phyloP scores from a whole-genome alignment of 345 rosid genomes.

The Citrus trifoliata region DNA sequence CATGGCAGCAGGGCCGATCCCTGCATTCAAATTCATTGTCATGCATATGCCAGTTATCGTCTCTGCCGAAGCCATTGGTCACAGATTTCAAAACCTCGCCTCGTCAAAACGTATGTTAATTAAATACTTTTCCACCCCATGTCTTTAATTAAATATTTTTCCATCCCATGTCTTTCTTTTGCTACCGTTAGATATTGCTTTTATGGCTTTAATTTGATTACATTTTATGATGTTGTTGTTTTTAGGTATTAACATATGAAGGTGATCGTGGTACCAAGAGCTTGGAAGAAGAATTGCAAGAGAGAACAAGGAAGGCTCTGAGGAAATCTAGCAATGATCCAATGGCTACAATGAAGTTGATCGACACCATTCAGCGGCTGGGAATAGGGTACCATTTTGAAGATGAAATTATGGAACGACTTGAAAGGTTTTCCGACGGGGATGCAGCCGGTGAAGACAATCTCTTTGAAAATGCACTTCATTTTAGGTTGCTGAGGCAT shows the following conservation, averaged over 20 bases:
- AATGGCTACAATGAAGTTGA: slow-evolving; percentile 6
- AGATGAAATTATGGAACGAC: slow-evolving; percentile 5
- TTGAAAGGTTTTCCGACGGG: neutral
- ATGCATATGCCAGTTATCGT: neutral
- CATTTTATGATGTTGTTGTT: neutral
- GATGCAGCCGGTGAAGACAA: neutral
- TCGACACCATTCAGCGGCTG: slow-evolving; percentile 21
- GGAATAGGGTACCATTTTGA: slow-evolving; percentile 23
- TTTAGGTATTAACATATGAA: neutral
- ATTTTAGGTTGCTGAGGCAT: slow-evolving; percentile 25
- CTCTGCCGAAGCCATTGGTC: neutral
- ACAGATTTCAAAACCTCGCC: neutral
- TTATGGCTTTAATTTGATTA: neutral
- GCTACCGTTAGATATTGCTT: neutral
- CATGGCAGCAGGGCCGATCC: neutral
- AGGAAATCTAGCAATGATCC: neutral
- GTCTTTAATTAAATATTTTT: too few relatives aligned
- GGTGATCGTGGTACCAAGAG: neutral
- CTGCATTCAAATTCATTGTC: neutral
- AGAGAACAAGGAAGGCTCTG: slow-evolving; percentile 7
- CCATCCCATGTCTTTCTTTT: neutral
- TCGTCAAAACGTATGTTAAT: neutral
- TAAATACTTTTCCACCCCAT: too few relatives aligned
- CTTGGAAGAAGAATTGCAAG: slow-evolving; percentile 18
- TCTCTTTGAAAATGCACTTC: slow-evolving; percentile 19